Evolutionary conservation across 352 stramenopile species (phyloP), one percentile per base, ranked within the genome.

Genomic region (Pythium aristosporum): DNA sequence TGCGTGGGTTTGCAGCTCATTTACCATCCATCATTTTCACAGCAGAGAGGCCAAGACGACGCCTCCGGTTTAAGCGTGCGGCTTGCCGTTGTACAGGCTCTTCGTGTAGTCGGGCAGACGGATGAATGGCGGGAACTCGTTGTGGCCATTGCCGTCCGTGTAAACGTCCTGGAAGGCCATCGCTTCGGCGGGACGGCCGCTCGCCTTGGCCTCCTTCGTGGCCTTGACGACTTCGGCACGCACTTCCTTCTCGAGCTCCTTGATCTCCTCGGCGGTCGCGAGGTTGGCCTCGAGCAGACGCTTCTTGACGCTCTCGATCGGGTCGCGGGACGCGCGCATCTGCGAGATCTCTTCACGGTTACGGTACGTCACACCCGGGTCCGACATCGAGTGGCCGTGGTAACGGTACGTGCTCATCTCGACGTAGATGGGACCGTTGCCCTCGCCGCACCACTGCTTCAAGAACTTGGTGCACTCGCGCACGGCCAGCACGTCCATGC

Each of bases 331-430:
- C 39, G 97, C 93, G 71, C 98, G 92, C 70, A 99, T 99, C 73
- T 98, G 90, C 69, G 94, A 98, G 77, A 99, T 99, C 83, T 99
- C 98, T 65, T 99, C 98, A 69, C 97, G 94, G 83, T 99, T 99
- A 69, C 98, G 96, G 89, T 99, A 99, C 49, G 98, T 99, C 43
- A 99, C 98, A 61, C 98, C 98, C 13, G 98, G 98, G 87, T 99
- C 98, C 51, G 94, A 99, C 98, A 99, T 99, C 73, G 94, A 99
- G 85, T 99, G 98, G 61, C 98, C 98, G 80, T 99, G 98, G 92
- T 99, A 99, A 62, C 98, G 94, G 85, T 99, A 99, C 60, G 98
- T 99, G 85, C 97, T 99, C 91, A 99, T 97, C 82, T 99, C 98
- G 16, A 99, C 86, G 77, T 99, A 99, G 74, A 99, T 99, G 42